Evolutionary conservation across 805 yeast species (phyloP).

Genomic region (Yamadazyma sp.): DNA sequence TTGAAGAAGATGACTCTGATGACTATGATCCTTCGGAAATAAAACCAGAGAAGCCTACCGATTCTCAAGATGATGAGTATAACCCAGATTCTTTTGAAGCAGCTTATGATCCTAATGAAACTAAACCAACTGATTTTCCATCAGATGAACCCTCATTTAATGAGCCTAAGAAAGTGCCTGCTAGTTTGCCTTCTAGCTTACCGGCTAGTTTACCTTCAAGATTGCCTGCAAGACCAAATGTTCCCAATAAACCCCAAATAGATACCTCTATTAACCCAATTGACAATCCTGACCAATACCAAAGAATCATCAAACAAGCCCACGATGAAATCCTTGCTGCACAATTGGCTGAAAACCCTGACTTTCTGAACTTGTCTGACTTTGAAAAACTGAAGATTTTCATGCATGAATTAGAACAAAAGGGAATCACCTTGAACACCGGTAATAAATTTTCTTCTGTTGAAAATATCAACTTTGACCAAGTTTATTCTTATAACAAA

Average conservation of each 20-base stretch:
- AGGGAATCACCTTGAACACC: conserved; percentile 26
- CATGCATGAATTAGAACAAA: conserved; percentile 36
- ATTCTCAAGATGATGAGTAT: conserved; percentile 10
- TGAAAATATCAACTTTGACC: conserved; percentile 33
- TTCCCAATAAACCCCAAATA: conserved; percentile 2
- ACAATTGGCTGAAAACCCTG: conserved; percentile 31
- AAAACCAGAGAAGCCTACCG: neutral
- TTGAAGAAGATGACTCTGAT: conserved; percentile 1
- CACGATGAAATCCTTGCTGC: conserved; percentile 35
- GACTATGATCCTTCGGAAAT: conserved; percentile 4
- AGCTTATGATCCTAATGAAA: conserved; percentile 28
- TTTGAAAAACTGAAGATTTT: conserved; percentile 30
- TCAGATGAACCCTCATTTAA: neutral
- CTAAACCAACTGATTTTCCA: neutral
- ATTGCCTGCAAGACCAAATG: conserved; percentile 28
- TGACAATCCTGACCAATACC: conserved; percentile 11
- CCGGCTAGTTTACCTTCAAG: no score
- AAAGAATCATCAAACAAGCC: conserved; percentile 25
- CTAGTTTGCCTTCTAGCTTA: neutral
- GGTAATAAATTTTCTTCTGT: conserved; percentile 18
- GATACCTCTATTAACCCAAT: neutral
- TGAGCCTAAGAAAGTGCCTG: no score
- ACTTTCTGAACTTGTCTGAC: conserved; percentile 34
- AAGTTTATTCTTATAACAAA: conserved; percentile 42
- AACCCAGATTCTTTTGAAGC: conserved; percentile 13